A percentile compares a stretch with the other conserved stretches of the same genome.
phyloP scores from a whole-genome alignment of 2,329 filamentous ascomycete genomes.

The Hypoxylon sp. region DNA sequence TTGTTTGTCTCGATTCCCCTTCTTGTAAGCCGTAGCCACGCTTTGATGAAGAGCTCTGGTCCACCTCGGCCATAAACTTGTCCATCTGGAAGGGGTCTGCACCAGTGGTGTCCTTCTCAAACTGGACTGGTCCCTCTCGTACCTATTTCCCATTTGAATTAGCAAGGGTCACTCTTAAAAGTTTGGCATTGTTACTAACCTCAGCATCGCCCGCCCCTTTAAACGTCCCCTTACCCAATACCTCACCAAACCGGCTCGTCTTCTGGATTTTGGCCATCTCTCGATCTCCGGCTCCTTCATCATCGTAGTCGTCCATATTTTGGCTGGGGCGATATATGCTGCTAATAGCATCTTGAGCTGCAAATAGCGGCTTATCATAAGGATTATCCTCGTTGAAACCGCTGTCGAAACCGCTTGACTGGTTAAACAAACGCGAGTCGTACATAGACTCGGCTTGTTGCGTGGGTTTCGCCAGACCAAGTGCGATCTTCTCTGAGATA shows the following conservation, averaged over 20 bases:
- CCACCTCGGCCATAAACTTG: conserved; percentile 88
- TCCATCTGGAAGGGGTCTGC: conserved; percentile 93
- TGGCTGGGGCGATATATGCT: conserved; percentile 91
- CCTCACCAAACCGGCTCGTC: conserved; percentile 85
- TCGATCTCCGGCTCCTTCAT: conserved; percentile 83
- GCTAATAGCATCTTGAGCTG: conserved; percentile 93
- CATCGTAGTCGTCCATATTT: conserved; percentile 81
- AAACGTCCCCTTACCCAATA: conserved; percentile 90
- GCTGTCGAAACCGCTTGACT: conserved; percentile 88
- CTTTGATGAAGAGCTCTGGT: conserved; percentile 73
- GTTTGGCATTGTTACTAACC: conserved; percentile 62
- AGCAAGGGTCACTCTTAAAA: conserved; percentile 48
- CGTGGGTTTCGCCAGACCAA: conserved; percentile 95
- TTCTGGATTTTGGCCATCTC: conserved; percentile 93
- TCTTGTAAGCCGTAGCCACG: conserved; percentile 84
- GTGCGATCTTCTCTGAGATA: conserved; percentile 95
- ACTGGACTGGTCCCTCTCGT: conserved; percentile 93
- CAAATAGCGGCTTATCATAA: conserved; percentile 97
- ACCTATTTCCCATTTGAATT: conserved; percentile 63
- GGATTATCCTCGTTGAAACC: conserved; percentile 98
- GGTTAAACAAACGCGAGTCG: conserved; percentile 95
- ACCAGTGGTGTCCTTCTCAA: conserved; percentile 82
- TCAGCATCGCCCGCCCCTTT: conserved; percentile 88
- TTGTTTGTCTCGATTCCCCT: conserved; percentile 71
- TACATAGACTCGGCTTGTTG: conserved; percentile 96